Evolutionary conservation across 805 yeast species (phyloP), one percentile per base, ranked within the genome.

Genomic region (Brettanomyces anomalus): DNA sequence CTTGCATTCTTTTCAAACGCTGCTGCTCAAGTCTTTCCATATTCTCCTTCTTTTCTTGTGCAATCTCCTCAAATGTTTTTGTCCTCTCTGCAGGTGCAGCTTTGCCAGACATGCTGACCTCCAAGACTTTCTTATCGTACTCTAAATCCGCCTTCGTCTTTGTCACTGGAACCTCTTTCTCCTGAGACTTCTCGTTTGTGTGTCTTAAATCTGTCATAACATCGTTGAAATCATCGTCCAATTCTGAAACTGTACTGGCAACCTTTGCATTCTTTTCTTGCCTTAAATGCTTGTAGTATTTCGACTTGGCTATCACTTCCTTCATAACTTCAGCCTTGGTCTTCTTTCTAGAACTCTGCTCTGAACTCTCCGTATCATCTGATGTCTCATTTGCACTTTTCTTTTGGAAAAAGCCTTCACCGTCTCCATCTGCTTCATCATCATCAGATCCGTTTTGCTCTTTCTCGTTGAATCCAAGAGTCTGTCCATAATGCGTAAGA

Each of bases 291-390:
- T 81, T 84, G 61, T 83, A 75, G 53, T 74, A 79, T 54, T 85
- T 85, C 15, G 93, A 81, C 61, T 85, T 85, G 32, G 93, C 87
- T 45, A 85, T 85, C 39, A 85, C 75, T 57, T 85, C 94, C 50
- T 81, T 76, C 94, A 85, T 85, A 33, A 85, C 90, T 60, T 85
- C 94, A 33, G 84, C 82, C 55, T 85, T 85, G 16, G 86, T 77
- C 62, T 81, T 85, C 62, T 79, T 81, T 46, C 78, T 72, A n/a
- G 66, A 60, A 1, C 80, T 78, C 38, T 54, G 63, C 3, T 4
- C 40, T 2, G 33, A 13, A 5, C n/a, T 8, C 1, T 52, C 60
- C 4, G 46, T 65, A 17, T 53, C 64, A 2, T 53, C 57, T 3
- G 61, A 72, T 18, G 64, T 75, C 10, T 39, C 64, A 19, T 48